Percentiles rank a stretch among this genome's conserved stretches.
Conservation (phyloP, 2,329 filamentous ascomycete genomes). For the Aureobasidium sp. region DNA sequence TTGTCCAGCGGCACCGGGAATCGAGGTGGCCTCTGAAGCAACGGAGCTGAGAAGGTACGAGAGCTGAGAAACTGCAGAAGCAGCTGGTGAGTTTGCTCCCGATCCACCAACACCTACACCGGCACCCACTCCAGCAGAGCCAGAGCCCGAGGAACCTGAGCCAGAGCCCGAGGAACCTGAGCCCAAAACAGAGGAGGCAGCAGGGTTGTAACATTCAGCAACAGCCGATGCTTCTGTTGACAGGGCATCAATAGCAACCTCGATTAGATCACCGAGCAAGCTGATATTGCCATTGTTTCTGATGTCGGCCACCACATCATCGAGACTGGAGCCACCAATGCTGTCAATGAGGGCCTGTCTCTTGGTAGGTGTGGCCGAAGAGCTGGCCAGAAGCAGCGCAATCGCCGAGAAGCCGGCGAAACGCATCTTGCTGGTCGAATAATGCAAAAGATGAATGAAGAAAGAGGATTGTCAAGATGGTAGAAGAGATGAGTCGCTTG, state of each 20-base stretch:
- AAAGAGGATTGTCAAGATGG: background rate
- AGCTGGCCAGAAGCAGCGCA: constrained; percentile 7
- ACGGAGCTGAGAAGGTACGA: background rate
- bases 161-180: background rate
- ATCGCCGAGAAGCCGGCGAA: constrained; percentile 2
- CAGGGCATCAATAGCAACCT: constrained; percentile 1
- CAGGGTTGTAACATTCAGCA: background rate
- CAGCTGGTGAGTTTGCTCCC: background rate
- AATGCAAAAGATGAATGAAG: background rate
- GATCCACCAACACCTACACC: background rate
- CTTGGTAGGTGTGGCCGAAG: constrained; percentile 4
- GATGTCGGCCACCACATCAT: constrained; percentile 4
- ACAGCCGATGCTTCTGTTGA: background rate
- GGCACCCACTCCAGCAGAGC: background rate
- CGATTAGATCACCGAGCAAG: constrained; percentile 5
- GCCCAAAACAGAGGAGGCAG: background rate
- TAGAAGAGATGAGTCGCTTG: background rate
- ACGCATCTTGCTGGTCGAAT: constrained; percentile 4
- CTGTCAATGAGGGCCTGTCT: constrained; percentile 8
- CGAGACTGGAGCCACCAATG: background rate
- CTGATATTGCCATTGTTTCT: constrained; percentile 1
- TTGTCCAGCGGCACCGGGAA: background rate
- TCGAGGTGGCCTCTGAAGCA: background rate
- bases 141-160: background rate
- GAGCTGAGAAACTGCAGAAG: background rate